Percentiles rank a stretch among this genome's conserved stretches.
Evolutionary conservation across 805 yeast species (phyloP).

Genomic region (Schwanniomyces polymorphus): DNA sequence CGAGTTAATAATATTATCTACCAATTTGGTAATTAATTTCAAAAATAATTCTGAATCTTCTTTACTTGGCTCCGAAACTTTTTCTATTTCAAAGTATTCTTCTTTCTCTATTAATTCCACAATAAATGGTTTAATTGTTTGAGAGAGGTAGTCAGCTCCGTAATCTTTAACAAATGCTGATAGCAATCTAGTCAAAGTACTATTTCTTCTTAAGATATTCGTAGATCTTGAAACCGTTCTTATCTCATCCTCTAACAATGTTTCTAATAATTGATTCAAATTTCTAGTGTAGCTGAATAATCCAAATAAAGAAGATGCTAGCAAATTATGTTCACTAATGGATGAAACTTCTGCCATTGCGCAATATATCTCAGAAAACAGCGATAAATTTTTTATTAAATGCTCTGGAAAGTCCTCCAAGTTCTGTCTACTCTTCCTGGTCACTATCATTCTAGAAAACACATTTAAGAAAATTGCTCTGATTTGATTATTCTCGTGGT

Average conservation of each 20-base stretch:
- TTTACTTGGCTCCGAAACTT: constrained; percentile 28
- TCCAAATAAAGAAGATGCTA: constrained; percentile 64
- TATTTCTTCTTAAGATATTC: constrained; percentile 77
- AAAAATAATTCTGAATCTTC: constrained; percentile 49
- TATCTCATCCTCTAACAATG: constrained; percentile 64
- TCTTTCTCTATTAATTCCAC: constrained; percentile 48
- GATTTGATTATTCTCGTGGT: constrained; percentile 63
- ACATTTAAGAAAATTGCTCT: constrained; percentile 76
- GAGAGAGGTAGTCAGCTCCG: constrained; percentile 58
- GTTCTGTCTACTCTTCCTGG: constrained; percentile 22
- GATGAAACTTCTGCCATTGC: constrained; percentile 65
- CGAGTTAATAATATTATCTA: constrained; percentile 60
- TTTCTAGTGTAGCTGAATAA: constrained; percentile 43
- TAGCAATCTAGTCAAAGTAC: constrained; percentile 76
- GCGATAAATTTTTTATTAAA: constrained; percentile 26
- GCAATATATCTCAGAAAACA: constrained; percentile 44
- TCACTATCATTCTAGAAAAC: constrained; percentile 62
- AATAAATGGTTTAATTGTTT: constrained; percentile 57
- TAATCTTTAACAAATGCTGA: constrained; percentile 69
- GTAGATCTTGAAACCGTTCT: constrained; percentile 57
- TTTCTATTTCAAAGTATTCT: constrained; percentile 67
- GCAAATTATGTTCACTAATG: constrained; percentile 64
- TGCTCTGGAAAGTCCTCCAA: constrained; percentile 29
- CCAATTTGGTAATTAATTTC: constrained; percentile 53
- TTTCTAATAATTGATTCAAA: constrained; percentile 48